Evolutionary conservation across 495 filamentous ascomycete genomes (phyloP).

Genomic region (Hamigera avellanea): DNA sequence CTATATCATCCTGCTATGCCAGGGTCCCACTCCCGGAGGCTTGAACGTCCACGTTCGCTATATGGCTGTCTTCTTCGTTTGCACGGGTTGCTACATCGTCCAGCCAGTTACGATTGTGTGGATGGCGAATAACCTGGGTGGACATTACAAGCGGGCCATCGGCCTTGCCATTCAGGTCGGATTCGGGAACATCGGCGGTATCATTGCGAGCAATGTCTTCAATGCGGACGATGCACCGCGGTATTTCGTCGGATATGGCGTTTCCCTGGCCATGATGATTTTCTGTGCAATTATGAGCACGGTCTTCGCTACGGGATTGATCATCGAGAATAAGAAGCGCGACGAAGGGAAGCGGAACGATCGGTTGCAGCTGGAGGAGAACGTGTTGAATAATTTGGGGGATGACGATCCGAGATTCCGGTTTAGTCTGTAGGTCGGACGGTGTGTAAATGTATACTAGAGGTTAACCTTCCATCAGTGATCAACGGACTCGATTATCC

Average conservation of each 20-base stretch:
- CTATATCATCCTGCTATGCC: constrained; percentile 28
- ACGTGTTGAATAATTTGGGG: constrained; percentile 36
- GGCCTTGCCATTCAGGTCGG: constrained; percentile 30
- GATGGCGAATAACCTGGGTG: constrained; percentile 34
- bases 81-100: constrained; percentile 24
- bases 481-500: too few species aligned
- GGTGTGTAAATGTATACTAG: not conserved
- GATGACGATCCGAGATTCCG: constrained; percentile 42
- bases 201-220: constrained; percentile 37
- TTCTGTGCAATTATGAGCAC: constrained; percentile 23
- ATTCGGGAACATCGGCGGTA: constrained; percentile 33
- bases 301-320: constrained; percentile 25
- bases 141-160: constrained; percentile 41
- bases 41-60: constrained; percentile 21
- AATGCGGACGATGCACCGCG: constrained; percentile 24
- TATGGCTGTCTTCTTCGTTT: constrained; percentile 30
- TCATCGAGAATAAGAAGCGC: constrained; percentile 37
- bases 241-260: constrained; percentile 35
- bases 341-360: constrained; percentile 35
- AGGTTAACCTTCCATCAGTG: too few species aligned
- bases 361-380: constrained; percentile 19
- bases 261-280: constrained; percentile 29
- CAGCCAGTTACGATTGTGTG: constrained; percentile 29
- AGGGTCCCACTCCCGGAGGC: constrained; percentile 6
- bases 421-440: constrained; percentile 20